Evolutionary conservation across 768 basidiomycete genomes (phyloP).

Genomic region (Filobasidium wieringae): DNA sequence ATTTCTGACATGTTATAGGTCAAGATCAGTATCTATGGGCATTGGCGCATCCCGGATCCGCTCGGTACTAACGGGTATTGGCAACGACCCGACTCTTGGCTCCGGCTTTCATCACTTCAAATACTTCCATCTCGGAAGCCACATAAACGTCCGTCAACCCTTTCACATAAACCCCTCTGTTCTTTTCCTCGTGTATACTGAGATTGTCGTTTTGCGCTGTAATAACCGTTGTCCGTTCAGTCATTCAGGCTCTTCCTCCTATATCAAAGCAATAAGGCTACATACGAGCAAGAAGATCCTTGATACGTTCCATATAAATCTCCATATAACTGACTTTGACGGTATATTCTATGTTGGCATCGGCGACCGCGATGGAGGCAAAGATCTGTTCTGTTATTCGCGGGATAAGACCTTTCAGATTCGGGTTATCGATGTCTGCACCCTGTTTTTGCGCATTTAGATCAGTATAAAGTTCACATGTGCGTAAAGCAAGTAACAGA

Average conservation of each 20-base stretch:
- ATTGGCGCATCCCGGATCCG: not conserved
- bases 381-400: constrained; percentile 99
- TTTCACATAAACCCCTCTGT: constrained; percentile 95
- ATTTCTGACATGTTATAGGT: constrained; percentile 55
- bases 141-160: constrained; percentile 96
- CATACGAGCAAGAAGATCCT: constrained; percentile 90
- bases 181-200: constrained; percentile 96
- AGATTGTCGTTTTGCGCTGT: constrained; percentile 93
- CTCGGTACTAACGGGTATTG: constrained; percentile 63
- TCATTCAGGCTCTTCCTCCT: not conserved
- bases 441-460: constrained; percentile 48
- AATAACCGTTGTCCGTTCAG: not conserved
- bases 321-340: constrained; percentile 99
- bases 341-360: constrained; percentile 88
- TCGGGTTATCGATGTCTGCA: constrained; percentile 88
- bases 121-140: constrained; percentile 85
- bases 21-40: not conserved
- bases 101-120: constrained; percentile 97
- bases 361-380: constrained; percentile 89
- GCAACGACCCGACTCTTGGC: constrained; percentile 81
- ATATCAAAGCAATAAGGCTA: constrained; percentile 23
- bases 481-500: not conserved
- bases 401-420: constrained; percentile 90
- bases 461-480: not conserved
- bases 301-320: constrained; percentile 91